Evolutionary conservation across 192 early-diverging fungal genomes (phyloP).

Genomic region (Coemansia sp.): DNA sequence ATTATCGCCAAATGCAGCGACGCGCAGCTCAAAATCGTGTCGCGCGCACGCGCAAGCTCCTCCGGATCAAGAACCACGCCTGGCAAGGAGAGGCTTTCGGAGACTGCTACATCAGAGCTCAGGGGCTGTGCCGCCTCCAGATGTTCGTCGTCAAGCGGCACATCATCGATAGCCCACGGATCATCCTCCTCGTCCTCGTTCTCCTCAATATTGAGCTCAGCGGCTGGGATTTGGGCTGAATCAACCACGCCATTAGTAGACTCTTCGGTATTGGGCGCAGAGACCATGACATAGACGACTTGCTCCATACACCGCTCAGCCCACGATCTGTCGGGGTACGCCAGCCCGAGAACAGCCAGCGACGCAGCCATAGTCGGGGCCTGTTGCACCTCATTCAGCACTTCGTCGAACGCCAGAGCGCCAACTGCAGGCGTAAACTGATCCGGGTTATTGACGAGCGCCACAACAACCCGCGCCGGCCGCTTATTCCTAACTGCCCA

Average conservation of each 20-base stretch:
- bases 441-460: not conserved
- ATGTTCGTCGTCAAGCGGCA: slow-evolving; percentile 11
- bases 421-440: slow-evolving; percentile 6
- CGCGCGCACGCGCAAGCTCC: slow-evolving; percentile 11
- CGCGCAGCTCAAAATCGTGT: slow-evolving; percentile 13
- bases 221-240: not conserved
- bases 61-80: not conserved
- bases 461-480: slow-evolving; percentile 5
- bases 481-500: slow-evolving; percentile 17
- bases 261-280: not conserved
- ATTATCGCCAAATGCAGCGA: slow-evolving; percentile 24
- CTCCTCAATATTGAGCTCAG: not conserved
- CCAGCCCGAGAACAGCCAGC: slow-evolving; percentile 23
- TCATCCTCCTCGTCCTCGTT: slow-evolving; percentile 9
- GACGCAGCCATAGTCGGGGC: slow-evolving; percentile 13
- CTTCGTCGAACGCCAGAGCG: slow-evolving; percentile 3
- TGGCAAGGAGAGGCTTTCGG: not conserved
- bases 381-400: slow-evolving; percentile 5
- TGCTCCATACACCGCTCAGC: slow-evolving; percentile 38
- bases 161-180: slow-evolving; percentile 41
- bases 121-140: not conserved
- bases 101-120: not conserved
- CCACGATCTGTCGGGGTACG: slow-evolving; percentile 26
- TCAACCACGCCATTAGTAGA: not conserved
- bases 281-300: slow-evolving; percentile 13